phyloP scores from a whole-genome alignment of 2,329 filamentous ascomycete species.

The Penicillium thymicola region DNA sequence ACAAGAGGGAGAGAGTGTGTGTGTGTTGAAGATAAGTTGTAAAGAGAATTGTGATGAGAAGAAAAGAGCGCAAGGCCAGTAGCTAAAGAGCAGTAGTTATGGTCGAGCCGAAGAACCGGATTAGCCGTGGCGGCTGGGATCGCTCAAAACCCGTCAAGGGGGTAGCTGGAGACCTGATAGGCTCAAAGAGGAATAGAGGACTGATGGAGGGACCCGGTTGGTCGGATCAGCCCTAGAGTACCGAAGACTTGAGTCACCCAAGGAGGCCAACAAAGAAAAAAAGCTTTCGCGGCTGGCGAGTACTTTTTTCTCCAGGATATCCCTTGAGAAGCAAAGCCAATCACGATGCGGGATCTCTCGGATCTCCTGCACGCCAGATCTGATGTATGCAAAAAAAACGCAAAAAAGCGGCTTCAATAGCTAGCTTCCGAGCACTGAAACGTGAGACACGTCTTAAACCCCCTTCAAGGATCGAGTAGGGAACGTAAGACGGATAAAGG shows the following conservation, averaged over 20 bases:
- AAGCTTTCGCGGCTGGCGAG: constrained; percentile 2
- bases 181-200: background rate
- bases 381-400: constrained; percentile 12
- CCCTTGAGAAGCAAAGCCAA: constrained; percentile 6
- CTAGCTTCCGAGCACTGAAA: constrained; percentile 5
- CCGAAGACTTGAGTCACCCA: constrained; percentile 3
- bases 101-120: background rate
- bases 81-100: constrained; percentile 5
- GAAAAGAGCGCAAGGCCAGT: background rate
- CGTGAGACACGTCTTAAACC: constrained; percentile 13
- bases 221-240: background rate
- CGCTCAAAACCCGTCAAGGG: constrained; percentile 14
- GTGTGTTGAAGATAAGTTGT: background rate
- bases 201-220: constrained; percentile 1
- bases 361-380: constrained; percentile 13
- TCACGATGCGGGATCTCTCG: constrained; percentile 1
- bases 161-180: constrained; percentile 5
- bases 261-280: constrained; percentile 3
- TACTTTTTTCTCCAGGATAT: background rate
- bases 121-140: constrained; percentile 13
- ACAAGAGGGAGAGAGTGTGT: background rate
- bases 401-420: constrained; percentile 1
- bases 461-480: background rate
- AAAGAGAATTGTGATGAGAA: background rate
- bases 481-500: background rate